Conservation (phyloP, 306 rosid species). For the Lathyrus oleraceus region DNA sequence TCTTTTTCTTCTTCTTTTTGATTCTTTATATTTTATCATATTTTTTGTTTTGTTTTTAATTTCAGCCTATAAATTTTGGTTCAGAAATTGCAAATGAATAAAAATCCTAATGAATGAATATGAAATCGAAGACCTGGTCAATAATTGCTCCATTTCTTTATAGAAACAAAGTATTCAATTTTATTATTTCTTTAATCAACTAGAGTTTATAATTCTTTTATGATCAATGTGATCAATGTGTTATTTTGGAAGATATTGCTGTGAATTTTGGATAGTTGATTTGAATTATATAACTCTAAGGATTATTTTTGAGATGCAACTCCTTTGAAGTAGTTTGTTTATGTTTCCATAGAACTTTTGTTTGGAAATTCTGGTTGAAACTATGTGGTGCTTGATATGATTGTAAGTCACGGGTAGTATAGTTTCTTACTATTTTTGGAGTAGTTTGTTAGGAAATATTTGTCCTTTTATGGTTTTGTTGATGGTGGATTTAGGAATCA, state of each 20-base stretch:
- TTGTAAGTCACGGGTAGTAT: too few relatives aligned
- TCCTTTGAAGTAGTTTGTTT: not conserved
- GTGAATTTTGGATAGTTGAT: not conserved
- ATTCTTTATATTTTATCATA: not conserved
- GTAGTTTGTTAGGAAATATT: not conserved
- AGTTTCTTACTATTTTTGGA: not conserved
- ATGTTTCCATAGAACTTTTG: not conserved
- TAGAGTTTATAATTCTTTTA: not conserved
- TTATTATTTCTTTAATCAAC: not conserved
- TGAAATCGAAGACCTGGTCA: slow-evolving; percentile 7
- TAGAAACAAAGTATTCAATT: not conserved
- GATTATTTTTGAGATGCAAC: not conserved
- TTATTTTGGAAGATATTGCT: slow-evolving; percentile 5
- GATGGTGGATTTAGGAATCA: slow-evolving; percentile 2
- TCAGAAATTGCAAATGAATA: slow-evolving; percentile 16
- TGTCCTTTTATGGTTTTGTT: slow-evolving; percentile 1
- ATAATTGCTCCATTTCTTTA: not conserved
- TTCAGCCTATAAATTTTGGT: not conserved
- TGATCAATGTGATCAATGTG: slow-evolving; percentile 4
- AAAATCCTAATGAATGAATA: slow-evolving; percentile 22
- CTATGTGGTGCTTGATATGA: not conserved
- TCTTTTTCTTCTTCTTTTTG: not conserved
- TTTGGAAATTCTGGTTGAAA: not conserved
- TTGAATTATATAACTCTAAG: not conserved
- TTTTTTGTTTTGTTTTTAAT: not conserved